A percentile compares a stretch with the other conserved stretches of the same genome.
phyloP scores from a whole-genome alignment of 257 asterid species.

The Solanum okadae region DNA sequence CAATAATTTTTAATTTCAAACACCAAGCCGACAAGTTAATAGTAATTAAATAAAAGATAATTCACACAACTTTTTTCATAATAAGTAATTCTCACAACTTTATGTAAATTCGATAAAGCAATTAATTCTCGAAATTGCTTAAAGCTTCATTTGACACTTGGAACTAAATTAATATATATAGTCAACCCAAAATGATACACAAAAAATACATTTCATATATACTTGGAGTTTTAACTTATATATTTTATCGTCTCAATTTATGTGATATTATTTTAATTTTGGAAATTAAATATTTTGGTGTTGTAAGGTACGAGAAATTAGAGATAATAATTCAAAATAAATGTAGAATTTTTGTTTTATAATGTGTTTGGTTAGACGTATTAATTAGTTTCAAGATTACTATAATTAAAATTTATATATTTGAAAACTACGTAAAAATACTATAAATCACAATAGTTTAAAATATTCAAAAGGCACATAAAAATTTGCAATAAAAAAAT shows the following conservation, averaged over 20 bases:
- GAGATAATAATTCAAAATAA: too few species aligned
- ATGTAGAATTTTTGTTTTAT: too few species aligned
- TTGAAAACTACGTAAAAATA: neutral
- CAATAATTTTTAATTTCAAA: too few species aligned
- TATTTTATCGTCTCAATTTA: too few species aligned
- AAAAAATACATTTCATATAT: neutral
- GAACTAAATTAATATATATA: neutral
- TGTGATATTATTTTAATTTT: neutral
- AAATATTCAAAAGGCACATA: neutral
- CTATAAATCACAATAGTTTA: neutral
- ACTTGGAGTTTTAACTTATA: neutral
- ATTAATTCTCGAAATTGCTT: too few species aligned
- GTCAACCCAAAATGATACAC: neutral
- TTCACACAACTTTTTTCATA: neutral
- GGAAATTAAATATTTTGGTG: too few species aligned
- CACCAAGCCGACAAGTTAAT: neutral
- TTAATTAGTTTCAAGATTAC: too few species aligned
- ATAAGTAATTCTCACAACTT: neutral
- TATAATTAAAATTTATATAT: neutral
- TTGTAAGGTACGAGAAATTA: too few species aligned
- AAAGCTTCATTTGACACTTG: neutral
- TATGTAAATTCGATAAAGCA: neutral
- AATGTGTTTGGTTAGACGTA: accelerated
- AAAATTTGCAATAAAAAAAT: neutral
- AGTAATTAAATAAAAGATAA: too few species aligned